Evolutionary conservation across 305 asterid species (phyloP), one percentile per base, ranked within the genome.

Genomic region (Plantago coronopus): DNA sequence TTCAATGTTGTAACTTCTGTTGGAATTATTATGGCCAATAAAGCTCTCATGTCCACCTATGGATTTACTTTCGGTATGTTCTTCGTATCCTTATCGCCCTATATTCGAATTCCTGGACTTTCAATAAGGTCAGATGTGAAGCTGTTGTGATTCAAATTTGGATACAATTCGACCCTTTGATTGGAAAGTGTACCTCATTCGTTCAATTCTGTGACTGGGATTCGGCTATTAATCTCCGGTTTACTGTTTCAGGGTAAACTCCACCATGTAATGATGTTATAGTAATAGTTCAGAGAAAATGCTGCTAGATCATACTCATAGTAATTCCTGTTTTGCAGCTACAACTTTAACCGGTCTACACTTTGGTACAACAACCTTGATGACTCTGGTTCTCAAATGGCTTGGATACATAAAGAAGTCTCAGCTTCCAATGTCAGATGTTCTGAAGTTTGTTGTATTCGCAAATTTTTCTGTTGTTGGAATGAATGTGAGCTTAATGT

Each of bases 401-500:
- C 80, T 76, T 7, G 94, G 94, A 20, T 81, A 78, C 59, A 86
- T 89, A 69, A 84, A 86, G 69, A 73, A 66, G 25, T 81, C 95
- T 61, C 73, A 73, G 65, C 86, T 86, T 57, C 95, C 97, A 0
- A 59, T 72, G 29, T 71, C 82, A 7, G 95, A 86, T 64, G 69
- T 87, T 4, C 43, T 84, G 64, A 89, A 74, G 64, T 89, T 77
- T 59, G 89, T 82, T 54, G 54, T 84, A 48, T 84, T 84, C 65
- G 86, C 95, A 16, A 89, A 86, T 62, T 86, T 89, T 71, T 86
- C 95, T 25, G 81, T 89, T 38, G 95, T 89, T 56, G 95, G 97
- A 64, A 86, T 86, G 97, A 89, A 89, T 16, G 89, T 86, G 21
- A 86, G 95, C 79, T 65, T 89, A 38, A 89, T 86, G 97, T 89